Evolutionary conservation across 306 rosid species (phyloP).

Genomic region (Crotalaria pallida): DNA sequence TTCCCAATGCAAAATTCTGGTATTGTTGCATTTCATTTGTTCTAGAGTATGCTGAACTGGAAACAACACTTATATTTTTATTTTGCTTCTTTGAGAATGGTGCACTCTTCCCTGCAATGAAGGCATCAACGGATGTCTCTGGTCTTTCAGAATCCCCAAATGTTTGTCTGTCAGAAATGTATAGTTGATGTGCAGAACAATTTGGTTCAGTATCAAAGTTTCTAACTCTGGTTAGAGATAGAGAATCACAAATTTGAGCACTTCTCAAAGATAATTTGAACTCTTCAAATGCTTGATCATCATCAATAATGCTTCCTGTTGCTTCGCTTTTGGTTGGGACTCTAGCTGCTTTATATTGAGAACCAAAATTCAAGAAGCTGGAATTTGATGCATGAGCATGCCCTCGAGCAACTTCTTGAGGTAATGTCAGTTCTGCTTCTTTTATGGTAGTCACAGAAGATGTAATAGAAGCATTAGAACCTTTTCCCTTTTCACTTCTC

Average conservation of each 20-base stretch:
- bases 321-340: slow-evolving; percentile 17
- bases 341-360: slow-evolving; percentile 22
- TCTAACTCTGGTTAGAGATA: slow-evolving; percentile 33
- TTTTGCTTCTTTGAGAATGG: slow-evolving; percentile 43
- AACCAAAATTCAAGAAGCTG: slow-evolving; percentile 23
- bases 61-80: slow-evolving; percentile 32
- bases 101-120: slow-evolving; percentile 31
- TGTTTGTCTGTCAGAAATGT: slow-evolving; percentile 15
- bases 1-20: slow-evolving; percentile 25
- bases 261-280: slow-evolving; percentile 25
- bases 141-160: slow-evolving; percentile 21
- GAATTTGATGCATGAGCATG: slow-evolving; percentile 31
- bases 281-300: slow-evolving; percentile 30
- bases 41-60: slow-evolving; percentile 29
- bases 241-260: slow-evolving; percentile 25
- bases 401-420: slow-evolving; percentile 22
- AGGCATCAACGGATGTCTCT: slow-evolving; percentile 36
- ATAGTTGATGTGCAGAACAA: slow-evolving; percentile 25
- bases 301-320: slow-evolving; percentile 7
- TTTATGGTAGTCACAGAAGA: slow-evolving; percentile 22
- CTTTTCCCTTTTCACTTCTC: slow-evolving; percentile 42
- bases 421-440: slow-evolving; percentile 15
- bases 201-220: slow-evolving; percentile 24
- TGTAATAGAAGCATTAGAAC: slow-evolving; percentile 11
- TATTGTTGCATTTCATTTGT: slow-evolving; percentile 26